phyloP scores from a whole-genome alignment of 2,329 filamentous ascomycete genomes.

The Botrytis fabae region DNA sequence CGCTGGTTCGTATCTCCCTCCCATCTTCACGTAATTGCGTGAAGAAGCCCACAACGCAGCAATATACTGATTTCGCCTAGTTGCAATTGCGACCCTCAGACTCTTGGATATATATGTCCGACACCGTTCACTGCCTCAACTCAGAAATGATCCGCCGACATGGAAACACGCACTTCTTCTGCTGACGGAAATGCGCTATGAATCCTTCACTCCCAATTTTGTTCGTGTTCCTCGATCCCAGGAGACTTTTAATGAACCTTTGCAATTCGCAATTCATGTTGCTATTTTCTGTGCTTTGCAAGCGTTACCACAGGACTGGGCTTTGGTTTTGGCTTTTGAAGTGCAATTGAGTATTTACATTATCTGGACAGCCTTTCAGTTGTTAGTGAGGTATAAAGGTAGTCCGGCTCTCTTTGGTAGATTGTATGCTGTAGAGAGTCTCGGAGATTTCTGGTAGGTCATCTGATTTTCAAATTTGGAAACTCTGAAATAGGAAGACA shows the following conservation, averaged over 20 bases:
- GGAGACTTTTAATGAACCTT: conserved; percentile 43
- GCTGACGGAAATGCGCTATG: conserved; percentile 46
- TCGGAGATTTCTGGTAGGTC: conserved; percentile 44
- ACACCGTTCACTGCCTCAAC: conserved; percentile 39
- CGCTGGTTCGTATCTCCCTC: conserved; percentile 35
- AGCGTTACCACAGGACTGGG: conserved; percentile 41
- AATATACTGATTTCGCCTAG: conserved; percentile 27
- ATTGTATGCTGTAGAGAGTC: conserved; percentile 43
- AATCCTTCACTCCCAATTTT: conserved; percentile 46
- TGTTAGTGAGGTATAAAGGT: conserved; percentile 43
- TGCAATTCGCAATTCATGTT: conserved; percentile 43
- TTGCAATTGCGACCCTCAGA: conserved; percentile 45
- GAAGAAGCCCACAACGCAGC: neutral
- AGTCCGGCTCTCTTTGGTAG: conserved; percentile 45
- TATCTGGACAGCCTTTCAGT: conserved; percentile 44
- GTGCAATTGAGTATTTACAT: conserved; percentile 45
- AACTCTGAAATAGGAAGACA: neutral
- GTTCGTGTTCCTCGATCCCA: conserved; percentile 39
- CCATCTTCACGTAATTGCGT: neutral
- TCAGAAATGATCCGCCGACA: conserved; percentile 33
- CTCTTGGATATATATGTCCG: conserved; percentile 45
- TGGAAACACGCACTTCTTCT: conserved; percentile 41
- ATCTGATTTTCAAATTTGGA: neutral
- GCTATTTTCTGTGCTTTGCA: conserved; percentile 42
- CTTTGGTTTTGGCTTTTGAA: conserved; percentile 43